Base-by-base conservation (phyloP, 352 stramenopile species). In the Phytophthora sp. region DNA sequence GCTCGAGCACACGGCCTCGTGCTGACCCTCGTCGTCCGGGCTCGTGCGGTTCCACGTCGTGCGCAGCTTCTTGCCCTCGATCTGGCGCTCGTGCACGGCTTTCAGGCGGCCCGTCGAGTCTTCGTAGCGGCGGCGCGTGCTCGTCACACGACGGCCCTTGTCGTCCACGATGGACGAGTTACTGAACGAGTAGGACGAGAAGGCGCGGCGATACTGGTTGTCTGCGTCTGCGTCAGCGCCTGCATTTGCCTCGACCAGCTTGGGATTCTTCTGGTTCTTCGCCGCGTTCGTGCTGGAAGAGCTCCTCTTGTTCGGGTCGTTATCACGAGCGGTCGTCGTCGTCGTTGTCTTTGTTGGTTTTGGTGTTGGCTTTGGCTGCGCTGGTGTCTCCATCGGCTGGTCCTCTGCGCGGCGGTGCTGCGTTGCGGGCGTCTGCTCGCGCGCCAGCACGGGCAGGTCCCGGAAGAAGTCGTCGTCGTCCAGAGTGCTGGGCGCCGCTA, bases 391-490 rank as follows among this genome's bases (percentile, higher is more conserved):
- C 38, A 45, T 28, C 17, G 42, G 12, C 23, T 49, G 42, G 23
- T 11, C 42, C 18, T 21, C 24, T 34, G 38, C 26, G 11, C 51
- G 20, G 26, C 43, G 8, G 30, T 66, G 23, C 15, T 44, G 18
- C 10, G 28, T 54, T 10, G 54, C 18, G n/a, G 26, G 21, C 42
- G 58, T 12, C 52, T 71, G 54, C 18, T 71, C 51, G 31, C 62
- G 51, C 20, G 39, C 52, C 44, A 52, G 49, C 5, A 69, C 37
- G n/a, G 63, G 54, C n/a, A 87, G 52, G 51, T 87, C 77, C n/a
- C 72, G 56, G 69, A 84, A 87, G 64, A 84, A 87, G 5, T 79
- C 74, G 51, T 77, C 68, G 46, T 84, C 74, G 27, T 80, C 69
- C 26, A 70, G 30, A 23, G 54, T 54, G 32, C 46, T 65, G 31